Base-by-base conservation (phyloP, 108 stramenopile species). In the Fragilariopsis cylindrus region DNA sequence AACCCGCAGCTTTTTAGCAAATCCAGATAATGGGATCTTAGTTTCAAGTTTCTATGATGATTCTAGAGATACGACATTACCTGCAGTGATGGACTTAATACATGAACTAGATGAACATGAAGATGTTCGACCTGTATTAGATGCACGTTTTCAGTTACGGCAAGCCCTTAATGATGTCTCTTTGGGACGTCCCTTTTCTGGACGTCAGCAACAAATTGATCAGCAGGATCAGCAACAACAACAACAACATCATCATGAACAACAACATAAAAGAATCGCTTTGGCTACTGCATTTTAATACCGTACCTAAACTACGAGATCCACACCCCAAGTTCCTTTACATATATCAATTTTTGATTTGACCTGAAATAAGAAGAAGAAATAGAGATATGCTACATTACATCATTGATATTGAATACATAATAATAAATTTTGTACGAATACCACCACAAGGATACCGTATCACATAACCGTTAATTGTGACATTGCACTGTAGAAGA, bases 41-140 rank as follows among this genome's bases (percentile, higher is more conserved):
- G 99, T 99, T 43, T 95, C 92, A 68, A 91, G 85, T 56, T 99
- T 98, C 88, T 99, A 96, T 75, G 95, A 98, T 50, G 98, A 99
- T 79, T 87, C 86, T 4, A 81, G 90, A 45, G 98, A 99, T 76
- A 87, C 84, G 63, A 98, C 97, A 9, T 78, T 99, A 49, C 82
- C 85, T 52, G 93, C 91, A 21, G 96, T 99, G 6, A 69, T 93
- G 80, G 90, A 96, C 47, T 80, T 99, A 57, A 73, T 99, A 48
- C 69, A 97, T 58, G 90, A 95, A 73, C 83, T 99, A 53, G 88
- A 95, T 52, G 80, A 84, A 11, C 85, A 80, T 18, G 85, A 90
- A 48, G 99, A 99, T 82, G 97, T 98, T 12, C 92, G 98, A 30
- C 96, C 95, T 4, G 68, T 91, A 9, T 69, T 98, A 66, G 90